Conservation (phyloP, 495 filamentous ascomycete genomes). For the Clavariopsis aquatica region DNA sequence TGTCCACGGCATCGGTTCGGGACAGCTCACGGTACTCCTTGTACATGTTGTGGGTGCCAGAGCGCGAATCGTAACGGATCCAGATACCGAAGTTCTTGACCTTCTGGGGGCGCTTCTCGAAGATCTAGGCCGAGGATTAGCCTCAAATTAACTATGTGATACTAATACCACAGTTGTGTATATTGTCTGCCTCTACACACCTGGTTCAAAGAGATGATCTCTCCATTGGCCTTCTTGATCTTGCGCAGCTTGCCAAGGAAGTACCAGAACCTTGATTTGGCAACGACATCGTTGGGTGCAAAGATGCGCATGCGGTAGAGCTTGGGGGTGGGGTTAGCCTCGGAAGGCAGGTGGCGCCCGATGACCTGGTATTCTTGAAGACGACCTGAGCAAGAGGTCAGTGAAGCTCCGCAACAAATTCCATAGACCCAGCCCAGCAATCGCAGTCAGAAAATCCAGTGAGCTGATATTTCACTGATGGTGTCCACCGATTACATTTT, state of each 20-base stretch:
- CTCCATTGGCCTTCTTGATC: slow-evolving; percentile 99
- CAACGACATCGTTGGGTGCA: slow-evolving; percentile 93
- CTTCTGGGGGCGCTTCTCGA: slow-evolving; percentile 96
- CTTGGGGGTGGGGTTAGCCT: slow-evolving; percentile 91
- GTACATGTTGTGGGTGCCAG: slow-evolving; percentile 99
- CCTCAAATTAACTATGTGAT: not conserved
- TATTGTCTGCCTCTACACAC: slow-evolving; percentile 59
- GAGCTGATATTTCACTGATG: no score
- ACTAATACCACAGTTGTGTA: not conserved
- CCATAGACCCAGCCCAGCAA: slow-evolving; percentile 9
- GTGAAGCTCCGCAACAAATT: not conserved
- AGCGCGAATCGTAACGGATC: slow-evolving; percentile 99
- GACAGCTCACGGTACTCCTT: slow-evolving; percentile 99
- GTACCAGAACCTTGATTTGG: slow-evolving; percentile 99
- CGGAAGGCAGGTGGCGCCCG: slow-evolving; percentile 95
- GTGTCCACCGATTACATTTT: no score
- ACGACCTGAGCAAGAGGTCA: slow-evolving; percentile 66
- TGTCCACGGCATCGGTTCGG: slow-evolving; percentile 88
- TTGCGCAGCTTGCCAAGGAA: slow-evolving; percentile 97
- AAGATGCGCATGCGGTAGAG: slow-evolving; percentile 99
- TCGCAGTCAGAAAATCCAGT: not conserved
- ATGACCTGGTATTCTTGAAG: slow-evolving; percentile 99
- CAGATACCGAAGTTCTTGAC: slow-evolving; percentile 99
- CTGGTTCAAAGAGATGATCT: slow-evolving; percentile 95
- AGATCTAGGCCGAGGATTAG: slow-evolving; percentile 63